Evolutionary conservation across 2,329 filamentous ascomycete genomes (phyloP).

Genomic region (Diaporthe aspalathi): DNA sequence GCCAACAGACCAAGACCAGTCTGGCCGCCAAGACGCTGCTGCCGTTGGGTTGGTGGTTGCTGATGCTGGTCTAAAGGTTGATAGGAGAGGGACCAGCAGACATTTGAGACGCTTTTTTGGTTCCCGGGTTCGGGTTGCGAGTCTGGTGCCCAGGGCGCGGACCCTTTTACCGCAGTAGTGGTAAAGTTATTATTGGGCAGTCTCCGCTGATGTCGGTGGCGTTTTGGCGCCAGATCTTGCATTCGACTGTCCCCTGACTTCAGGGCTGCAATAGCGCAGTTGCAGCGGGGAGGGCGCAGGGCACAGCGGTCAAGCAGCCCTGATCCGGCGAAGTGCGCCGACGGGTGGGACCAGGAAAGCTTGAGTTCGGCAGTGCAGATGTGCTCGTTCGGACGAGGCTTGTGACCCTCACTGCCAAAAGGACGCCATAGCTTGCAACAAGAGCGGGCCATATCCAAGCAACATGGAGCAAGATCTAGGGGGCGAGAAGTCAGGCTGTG

Average conservation of each 20-base stretch:
- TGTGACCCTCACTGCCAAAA: slow-evolving; percentile 5
- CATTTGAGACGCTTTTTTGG: slow-evolving; percentile 11
- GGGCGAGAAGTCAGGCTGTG: not conserved
- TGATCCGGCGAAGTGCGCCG: slow-evolving; percentile 18
- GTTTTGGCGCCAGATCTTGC: slow-evolving; percentile 24
- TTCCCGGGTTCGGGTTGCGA: slow-evolving; percentile 31
- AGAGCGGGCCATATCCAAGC: not conserved
- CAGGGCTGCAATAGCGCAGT: slow-evolving; percentile 15
- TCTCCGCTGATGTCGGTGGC: slow-evolving; percentile 33
- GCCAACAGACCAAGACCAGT: slow-evolving; percentile 22
- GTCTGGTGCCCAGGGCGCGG: not conserved
- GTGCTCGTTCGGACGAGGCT: slow-evolving; percentile 10
- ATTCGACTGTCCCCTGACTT: slow-evolving; percentile 6
- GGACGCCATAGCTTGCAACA: not conserved
- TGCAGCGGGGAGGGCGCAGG: slow-evolving; percentile 10
- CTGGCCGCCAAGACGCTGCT: slow-evolving; percentile 22
- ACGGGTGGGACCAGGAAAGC: slow-evolving; percentile 23
- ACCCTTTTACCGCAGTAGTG: not conserved
- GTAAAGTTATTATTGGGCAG: too few species aligned
- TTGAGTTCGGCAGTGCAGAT: slow-evolving; percentile 27
- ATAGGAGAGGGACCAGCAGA: too few species aligned
- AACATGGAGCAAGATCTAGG: not conserved
- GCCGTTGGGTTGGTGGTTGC: not conserved
- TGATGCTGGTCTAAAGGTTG: too few species aligned
- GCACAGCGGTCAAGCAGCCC: slow-evolving; percentile 14